These are phyloP conservation scores for Zelopaecilomyces penicillatus DNA, from an alignment of 2,329 filamentous ascomycete species.

Conservation along the genomic window DNA sequence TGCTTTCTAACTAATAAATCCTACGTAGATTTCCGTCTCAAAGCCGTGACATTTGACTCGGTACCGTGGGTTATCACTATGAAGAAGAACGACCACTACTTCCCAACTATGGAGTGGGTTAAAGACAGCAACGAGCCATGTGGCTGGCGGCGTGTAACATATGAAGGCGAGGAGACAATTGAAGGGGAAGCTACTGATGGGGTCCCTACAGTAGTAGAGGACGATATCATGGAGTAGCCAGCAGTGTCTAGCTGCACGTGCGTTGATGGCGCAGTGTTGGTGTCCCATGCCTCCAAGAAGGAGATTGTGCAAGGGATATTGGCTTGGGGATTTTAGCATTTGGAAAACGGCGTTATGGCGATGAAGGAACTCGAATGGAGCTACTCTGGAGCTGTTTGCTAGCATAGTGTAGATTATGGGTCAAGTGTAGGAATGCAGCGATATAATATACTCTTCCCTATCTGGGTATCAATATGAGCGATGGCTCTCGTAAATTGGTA, in stretches of 20 bases:
- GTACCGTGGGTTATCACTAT: conserved; percentile 99
- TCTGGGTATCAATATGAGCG: too few species aligned
- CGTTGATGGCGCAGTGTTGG: too few species aligned
- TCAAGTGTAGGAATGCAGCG: too few species aligned
- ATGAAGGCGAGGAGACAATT: conserved; percentile 46
- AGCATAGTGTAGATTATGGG: too few species aligned
- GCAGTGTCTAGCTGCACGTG: too few species aligned
- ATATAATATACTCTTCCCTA: too few species aligned
- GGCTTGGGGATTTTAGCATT: conserved; percentile 8
- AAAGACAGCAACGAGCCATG: conserved; percentile 51
- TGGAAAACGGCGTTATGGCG: conserved; percentile 25
- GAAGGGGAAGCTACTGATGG: conserved; percentile 47
- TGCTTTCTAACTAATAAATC: conserved; percentile 10
- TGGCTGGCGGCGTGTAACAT: conserved; percentile 56
- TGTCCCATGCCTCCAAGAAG: too few species aligned
- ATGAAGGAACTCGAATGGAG: conserved; percentile 22
- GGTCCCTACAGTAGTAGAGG: conserved; percentile 32
- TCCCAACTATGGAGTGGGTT: conserved; percentile 62
- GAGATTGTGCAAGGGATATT: too few species aligned
- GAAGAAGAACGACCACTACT: conserved; percentile 99
- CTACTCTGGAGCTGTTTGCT: conserved; percentile 24
- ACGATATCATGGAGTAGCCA: conserved; percentile 34
- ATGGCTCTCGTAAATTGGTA: too few species aligned
- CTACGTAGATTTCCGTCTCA: conserved; percentile 78
- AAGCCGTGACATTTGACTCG: conserved; percentile 97